These are phyloP conservation scores for Metarhizium rileyi DNA, from an alignment of 2,329 filamentous ascomycete species.

Conservation along the genomic window DNA sequence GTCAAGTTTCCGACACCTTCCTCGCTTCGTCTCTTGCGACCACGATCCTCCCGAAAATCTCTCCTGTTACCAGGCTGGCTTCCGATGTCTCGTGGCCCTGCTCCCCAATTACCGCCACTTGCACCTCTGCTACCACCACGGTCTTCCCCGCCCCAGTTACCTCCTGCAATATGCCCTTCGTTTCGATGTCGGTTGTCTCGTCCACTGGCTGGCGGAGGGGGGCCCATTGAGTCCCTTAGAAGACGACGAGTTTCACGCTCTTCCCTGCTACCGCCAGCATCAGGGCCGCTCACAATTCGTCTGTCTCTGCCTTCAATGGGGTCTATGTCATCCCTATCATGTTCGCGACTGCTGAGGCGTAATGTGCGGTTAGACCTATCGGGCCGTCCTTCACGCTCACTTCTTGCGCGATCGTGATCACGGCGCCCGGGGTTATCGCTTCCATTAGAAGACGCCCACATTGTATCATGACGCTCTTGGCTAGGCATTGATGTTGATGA, in stretches of 20 bases:
- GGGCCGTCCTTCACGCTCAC: constrained; percentile 31
- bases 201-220: constrained; percentile 17
- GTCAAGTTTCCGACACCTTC: constrained; percentile 30
- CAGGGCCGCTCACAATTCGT: constrained; percentile 24
- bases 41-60: constrained; percentile 25
- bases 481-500: constrained; percentile 39
- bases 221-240: constrained; percentile 20
- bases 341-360: constrained; percentile 42
- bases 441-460: constrained; percentile 23
- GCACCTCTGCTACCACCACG: constrained; percentile 19
- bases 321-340: constrained; percentile 37
- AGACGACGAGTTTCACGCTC: constrained; percentile 25
- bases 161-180: constrained; percentile 14
- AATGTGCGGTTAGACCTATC: constrained; percentile 31
- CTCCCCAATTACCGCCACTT: constrained; percentile 21
- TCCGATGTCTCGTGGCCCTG: constrained; percentile 23
- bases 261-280: constrained; percentile 18
- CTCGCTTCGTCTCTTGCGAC: constrained; percentile 34
- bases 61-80: constrained; percentile 22
- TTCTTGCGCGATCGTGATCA: constrained; percentile 33
- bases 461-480: constrained; percentile 38
- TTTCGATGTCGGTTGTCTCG: constrained; percentile 23
- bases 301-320: constrained; percentile 35
- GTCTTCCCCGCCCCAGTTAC: constrained; percentile 11
- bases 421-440: constrained; percentile 20